Evolutionary conservation across 352 stramenopile genomes (phyloP), one percentile per base, ranked within the genome.

Genomic region (Globisporangium cederbergense): DNA sequence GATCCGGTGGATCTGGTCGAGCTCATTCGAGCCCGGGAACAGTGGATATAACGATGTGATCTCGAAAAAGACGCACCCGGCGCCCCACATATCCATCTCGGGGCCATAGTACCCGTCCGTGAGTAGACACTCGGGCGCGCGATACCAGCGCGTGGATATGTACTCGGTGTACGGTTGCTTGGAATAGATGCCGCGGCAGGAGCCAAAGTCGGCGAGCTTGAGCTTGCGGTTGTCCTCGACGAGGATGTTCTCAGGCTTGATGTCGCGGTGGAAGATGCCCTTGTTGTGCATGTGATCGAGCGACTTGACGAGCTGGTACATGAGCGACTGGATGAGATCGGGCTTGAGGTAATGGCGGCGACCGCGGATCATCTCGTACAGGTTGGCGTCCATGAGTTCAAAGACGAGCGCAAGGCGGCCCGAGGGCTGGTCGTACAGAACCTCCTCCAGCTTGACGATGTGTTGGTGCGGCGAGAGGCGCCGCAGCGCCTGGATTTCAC

Each of bases 101-200:
- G 93, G 90, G 1, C 91, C 91, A 58, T 98, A 98, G 73, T 98
- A 98, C 22, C 96, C 96, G 73, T 98, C 91, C 0, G 95, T 98
- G 42, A 98, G 75, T 52, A 98, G 71, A 69, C 94, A 98, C 74
- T 98, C 95, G 11, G 96, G 96, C 25, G 95, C 90, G 22, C 95
- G 86, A 75, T 98, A 98, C 96, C 96, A 98, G 40, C 95, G 76
- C 45, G 95, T 99, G 3, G 91, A 98, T 61, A 98, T 98, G 64
- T 99, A 98, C 78, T 99, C 96, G 13, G 96, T 98, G 69, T 98
- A 98, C 55, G 95, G 96, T 64, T 97, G 91, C 66, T 98, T 98
- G 32, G 89, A 97, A 72, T 98, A 97, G 62, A 98, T 98, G 14
- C 94, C 92, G 51, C 93, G 79, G 68, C 91, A 98, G 4, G 90